These are phyloP conservation scores for Linum lewisii DNA, from an alignment of 345 rosid species.

Conservation along the genomic window DNA sequence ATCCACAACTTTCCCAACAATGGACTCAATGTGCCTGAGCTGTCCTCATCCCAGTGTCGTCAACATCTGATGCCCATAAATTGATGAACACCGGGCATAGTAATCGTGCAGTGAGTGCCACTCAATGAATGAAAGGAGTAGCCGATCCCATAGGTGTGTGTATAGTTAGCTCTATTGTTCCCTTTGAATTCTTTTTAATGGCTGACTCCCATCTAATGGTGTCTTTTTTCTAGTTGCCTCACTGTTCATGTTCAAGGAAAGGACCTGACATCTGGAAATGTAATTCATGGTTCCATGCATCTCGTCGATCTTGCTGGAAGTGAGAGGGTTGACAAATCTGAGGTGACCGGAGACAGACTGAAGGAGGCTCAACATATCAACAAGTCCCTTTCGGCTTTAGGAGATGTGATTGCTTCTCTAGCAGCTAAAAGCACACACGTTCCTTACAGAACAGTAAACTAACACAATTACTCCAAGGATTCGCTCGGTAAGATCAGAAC, in stretches of 20 bases:
- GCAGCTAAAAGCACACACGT: slow-evolving; percentile 79
- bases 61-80: slow-evolving; percentile 57
- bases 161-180: no score
- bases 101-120: slow-evolving; percentile 78
- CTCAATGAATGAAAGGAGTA: slow-evolving; percentile 70
- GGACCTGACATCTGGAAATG: slow-evolving; percentile 60
- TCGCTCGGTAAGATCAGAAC: slow-evolving; percentile 18
- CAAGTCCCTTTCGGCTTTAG: slow-evolving; percentile 86
- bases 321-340: slow-evolving; percentile 88
- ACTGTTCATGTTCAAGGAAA: slow-evolving; percentile 78
- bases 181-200: no score
- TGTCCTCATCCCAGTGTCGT: slow-evolving; percentile 35
- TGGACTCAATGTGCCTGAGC: slow-evolving; percentile 29
- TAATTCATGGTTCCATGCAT: slow-evolving; percentile 70
- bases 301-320: slow-evolving; percentile 97
- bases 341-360: slow-evolving; percentile 86
- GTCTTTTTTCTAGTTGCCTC: slow-evolving; percentile 44
- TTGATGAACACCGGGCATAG: slow-evolving; percentile 83
- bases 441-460: slow-evolving; percentile 97
- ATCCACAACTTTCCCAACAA: slow-evolving; percentile 32
- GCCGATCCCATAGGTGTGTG: slow-evolving; percentile 99
- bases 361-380: slow-evolving; percentile 89
- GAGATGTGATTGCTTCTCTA: slow-evolving; percentile 84
- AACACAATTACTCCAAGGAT: slow-evolving; percentile 79
- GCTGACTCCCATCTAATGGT: slow-evolving; percentile 5